Evolutionary conservation across 1,139 yeast species (phyloP), one percentile per base, ranked within the genome.

Genomic region (Hyphopichia wangnamkhiaoensis): DNA sequence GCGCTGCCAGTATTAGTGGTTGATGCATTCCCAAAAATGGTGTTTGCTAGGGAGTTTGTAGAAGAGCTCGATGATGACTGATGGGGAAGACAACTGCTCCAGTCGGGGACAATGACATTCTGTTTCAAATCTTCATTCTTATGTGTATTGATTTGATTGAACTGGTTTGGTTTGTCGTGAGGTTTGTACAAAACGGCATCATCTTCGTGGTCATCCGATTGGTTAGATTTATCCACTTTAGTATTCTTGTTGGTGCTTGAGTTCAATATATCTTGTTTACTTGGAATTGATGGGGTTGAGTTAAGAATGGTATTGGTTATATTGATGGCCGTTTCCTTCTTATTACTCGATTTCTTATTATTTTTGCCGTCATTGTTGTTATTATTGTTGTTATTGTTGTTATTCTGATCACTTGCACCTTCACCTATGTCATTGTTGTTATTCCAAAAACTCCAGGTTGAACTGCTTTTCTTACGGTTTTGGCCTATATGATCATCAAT

Each of bases 121-220:
- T 69, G 75, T 32, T 50, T 51, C 36, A 71, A 52, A 50, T 71
- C 68, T 46, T 71, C 76, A 47, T 71, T 71, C 44, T 68, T 70
- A 47, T 70, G 77, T 8, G 76, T 71, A 47, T 72, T 70, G 42
- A 72, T 71, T 47, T 70, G 63, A 40, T 58, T 62, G 53, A 72
- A 71, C 43, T 71, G 73, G 17, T 61, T 55, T 3, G 76, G 57
- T 37, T 68, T 63, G 40, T 66, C 65, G 42, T 72, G 78, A 2
- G 77, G 74, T 43, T 71, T 71, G 49, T 71, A 72, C 43, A 72
- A 58, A 2, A 72, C 76, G 1, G 78, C 78, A 49, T 72, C 77
- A 39, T 71, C 76, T 21, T 45, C 48, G 37, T 40, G 47, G 33
- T 37, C 52, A 16, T 48, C 35, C 15, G 34, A 31, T 21, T 45